phyloP scores from a whole-genome alignment of 1,284 basidiomycete species.

The Anthracocystis walkeri region DNA sequence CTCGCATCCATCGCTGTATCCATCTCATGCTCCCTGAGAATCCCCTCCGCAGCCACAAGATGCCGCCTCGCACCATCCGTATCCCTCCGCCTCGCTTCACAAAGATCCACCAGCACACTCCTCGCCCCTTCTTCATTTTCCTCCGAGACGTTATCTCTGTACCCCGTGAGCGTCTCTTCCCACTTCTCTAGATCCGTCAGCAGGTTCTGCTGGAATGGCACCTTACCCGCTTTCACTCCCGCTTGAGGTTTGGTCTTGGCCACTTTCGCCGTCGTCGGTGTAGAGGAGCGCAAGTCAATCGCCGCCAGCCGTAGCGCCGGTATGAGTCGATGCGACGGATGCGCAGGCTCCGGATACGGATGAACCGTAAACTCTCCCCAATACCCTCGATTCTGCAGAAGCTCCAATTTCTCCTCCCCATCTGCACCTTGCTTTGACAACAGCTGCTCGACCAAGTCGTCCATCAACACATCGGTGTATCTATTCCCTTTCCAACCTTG shows the following conservation, averaged over 20 bases:
- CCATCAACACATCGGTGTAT: slow-evolving; percentile 55
- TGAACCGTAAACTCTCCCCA: slow-evolving; percentile 64
- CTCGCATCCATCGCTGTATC: slow-evolving; percentile 7
- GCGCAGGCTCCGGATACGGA: slow-evolving; percentile 56
- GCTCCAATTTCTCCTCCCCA: slow-evolving; percentile 51
- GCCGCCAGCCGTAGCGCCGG: slow-evolving; percentile 56
- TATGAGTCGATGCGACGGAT: slow-evolving; percentile 63
- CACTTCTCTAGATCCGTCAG: slow-evolving; percentile 30
- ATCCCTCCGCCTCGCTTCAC: slow-evolving; percentile 5
- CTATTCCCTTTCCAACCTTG: slow-evolving; percentile 50
- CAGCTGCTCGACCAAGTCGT: slow-evolving; percentile 33
- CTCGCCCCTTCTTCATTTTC: slow-evolving; percentile 47
- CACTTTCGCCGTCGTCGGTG: slow-evolving; percentile 15
- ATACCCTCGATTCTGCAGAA: slow-evolving; percentile 60
- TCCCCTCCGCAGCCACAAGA: not conserved
- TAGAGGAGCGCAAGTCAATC: slow-evolving; percentile 20
- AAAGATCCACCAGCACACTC: slow-evolving; percentile 12
- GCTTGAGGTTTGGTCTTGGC: slow-evolving; percentile 22
- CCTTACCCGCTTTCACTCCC: slow-evolving; percentile 26
- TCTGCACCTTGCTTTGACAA: slow-evolving; percentile 27
- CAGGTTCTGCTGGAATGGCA: not conserved
- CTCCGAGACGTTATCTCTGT: slow-evolving; percentile 31
- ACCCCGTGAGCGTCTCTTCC: slow-evolving; percentile 52
- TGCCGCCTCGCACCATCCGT: slow-evolving; percentile 6
- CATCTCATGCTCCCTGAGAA: not conserved